Conservation (phyloP, 495 filamentous ascomycete species). For the Acidiella bohemica region DNA sequence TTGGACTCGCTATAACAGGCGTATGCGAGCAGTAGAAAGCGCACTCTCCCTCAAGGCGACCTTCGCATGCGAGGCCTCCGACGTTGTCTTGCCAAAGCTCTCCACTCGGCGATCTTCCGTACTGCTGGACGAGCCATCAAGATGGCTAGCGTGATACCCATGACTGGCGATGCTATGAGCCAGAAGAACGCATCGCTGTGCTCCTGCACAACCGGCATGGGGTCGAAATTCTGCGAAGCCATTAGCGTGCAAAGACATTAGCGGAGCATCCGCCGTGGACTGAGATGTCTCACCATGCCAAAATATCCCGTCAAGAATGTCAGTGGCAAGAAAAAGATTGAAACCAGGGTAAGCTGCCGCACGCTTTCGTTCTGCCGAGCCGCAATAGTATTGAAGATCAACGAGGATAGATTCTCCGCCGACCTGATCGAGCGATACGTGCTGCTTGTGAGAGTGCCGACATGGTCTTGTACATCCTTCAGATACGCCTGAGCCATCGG, state of each 20-base stretch:
- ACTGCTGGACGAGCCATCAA: not conserved
- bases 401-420: conserved; percentile 75
- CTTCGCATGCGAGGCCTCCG: too few species aligned
- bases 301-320: conserved; percentile 57
- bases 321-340: conserved; percentile 70
- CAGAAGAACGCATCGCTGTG: conserved; percentile 18
- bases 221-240: conserved; percentile 43
- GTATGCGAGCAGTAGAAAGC: too few species aligned
- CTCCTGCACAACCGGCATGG: conserved; percentile 9
- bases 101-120: not conserved
- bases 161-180: conserved; percentile 13
- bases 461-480: conserved; percentile 63
- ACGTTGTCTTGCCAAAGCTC: not conserved
- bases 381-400: conserved; percentile 77
- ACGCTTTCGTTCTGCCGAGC: conserved; percentile 81
- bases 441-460: conserved; percentile 65
- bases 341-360: conserved; percentile 68
- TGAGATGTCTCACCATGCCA: conserved; percentile 44
- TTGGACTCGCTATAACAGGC: too few species aligned
- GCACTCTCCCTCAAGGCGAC: too few species aligned
- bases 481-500: conserved; percentile 55
- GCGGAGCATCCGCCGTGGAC: too few species aligned
- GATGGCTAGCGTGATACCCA: conserved; percentile 5
- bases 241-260: too few species aligned
- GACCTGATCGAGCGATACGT: conserved; percentile 59